Evolutionary conservation across 306 rosid species (phyloP).

Genomic region (Urtica urens): DNA sequence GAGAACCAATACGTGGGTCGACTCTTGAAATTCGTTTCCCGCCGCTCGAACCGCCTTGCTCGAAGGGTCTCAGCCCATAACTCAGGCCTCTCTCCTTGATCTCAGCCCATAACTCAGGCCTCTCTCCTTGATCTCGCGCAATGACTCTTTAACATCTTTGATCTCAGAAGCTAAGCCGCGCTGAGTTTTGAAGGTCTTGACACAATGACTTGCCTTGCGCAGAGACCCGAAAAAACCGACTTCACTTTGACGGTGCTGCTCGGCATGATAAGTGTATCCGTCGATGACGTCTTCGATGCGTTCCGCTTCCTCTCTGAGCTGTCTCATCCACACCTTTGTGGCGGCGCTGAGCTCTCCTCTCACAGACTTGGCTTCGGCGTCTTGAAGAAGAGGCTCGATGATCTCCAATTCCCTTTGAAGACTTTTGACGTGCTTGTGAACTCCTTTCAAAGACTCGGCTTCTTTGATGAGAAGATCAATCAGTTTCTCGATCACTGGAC

Average conservation of each 20-base stretch:
- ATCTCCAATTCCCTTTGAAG: conserved; percentile 1
- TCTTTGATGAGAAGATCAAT: neutral
- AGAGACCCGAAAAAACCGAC: neutral
- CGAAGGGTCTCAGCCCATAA: conserved; percentile 7
- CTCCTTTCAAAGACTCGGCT: neutral
- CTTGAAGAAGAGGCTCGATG: neutral
- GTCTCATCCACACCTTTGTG: neutral
- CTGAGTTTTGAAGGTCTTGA: neutral
- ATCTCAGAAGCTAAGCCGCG: conserved; percentile 1
- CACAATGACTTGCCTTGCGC: neutral
- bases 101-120: neutral
- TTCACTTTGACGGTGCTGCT: neutral
- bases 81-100: conserved; percentile 5
- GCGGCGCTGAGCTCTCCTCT: neutral
- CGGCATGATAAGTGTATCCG: neutral
- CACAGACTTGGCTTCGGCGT: conserved; percentile 4
- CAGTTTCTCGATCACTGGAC: neutral
- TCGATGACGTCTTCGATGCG: conserved; percentile 2
- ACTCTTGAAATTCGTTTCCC: neutral
- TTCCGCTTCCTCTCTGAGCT: conserved; percentile 1
- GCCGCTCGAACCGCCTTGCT: conserved; percentile 2
- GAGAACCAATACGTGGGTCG: neutral
- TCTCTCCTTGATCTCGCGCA: conserved; percentile 2
- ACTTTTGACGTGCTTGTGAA: neutral
- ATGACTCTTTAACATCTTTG: neutral